Conservation (phyloP, 2,329 filamentous ascomycete genomes). For the Tympanopsis confertula region DNA sequence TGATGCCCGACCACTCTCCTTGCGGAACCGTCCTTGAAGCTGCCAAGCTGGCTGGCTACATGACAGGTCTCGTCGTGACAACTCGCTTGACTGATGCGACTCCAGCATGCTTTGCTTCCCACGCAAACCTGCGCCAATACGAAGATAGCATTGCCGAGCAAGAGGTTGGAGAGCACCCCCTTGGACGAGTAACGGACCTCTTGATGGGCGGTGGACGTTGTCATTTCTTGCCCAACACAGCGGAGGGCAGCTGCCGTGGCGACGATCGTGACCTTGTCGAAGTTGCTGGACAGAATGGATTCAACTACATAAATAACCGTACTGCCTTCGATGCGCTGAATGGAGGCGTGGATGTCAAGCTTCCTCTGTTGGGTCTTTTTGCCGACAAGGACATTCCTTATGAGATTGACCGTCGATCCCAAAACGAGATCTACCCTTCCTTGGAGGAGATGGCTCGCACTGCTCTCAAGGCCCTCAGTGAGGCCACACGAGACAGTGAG, state of each 20-base stretch:
- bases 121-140: conserved; percentile 17
- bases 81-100: conserved; percentile 24
- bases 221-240: conserved; percentile 24
- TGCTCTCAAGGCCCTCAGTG: conserved; percentile 21
- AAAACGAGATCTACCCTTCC: conserved; percentile 18
- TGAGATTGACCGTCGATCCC: conserved; percentile 21
- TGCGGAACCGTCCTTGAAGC: conserved; percentile 25
- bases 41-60: conserved; percentile 23
- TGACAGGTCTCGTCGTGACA: conserved; percentile 27
- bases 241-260: conserved; percentile 19
- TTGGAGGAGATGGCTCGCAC: conserved; percentile 25
- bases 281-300: conserved; percentile 19
- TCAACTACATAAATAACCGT: conserved; percentile 21
- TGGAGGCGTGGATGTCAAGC: conserved; percentile 10
- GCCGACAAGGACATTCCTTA: conserved; percentile 22
- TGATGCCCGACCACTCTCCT: conserved; percentile 17
- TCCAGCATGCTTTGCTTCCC: conserved; percentile 18
- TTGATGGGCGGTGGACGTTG: conserved; percentile 26
- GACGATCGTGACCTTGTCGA: conserved; percentile 22
- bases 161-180: conserved; percentile 24
- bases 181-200: conserved; percentile 23
- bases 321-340: conserved; percentile 18
- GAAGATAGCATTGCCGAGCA: conserved; percentile 23
- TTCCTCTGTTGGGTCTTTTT: conserved; percentile 25
- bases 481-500: conserved; percentile 15